phyloP scores from a whole-genome alignment of 176 grass and related monocot species.

The Avena eriantha region DNA sequence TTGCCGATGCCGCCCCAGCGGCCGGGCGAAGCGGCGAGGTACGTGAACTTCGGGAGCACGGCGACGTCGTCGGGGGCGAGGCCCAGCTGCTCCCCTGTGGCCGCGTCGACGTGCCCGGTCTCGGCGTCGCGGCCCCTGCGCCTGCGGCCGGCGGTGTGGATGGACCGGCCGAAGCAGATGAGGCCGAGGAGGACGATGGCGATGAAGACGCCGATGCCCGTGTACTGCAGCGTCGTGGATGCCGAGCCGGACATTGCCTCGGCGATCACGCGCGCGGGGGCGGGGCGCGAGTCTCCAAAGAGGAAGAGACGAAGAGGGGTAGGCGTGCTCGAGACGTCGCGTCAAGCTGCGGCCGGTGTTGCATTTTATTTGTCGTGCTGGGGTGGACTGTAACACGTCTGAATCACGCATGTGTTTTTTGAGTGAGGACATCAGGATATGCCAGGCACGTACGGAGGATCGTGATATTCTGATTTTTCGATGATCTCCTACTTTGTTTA shows the following conservation, averaged over 20 bases:
- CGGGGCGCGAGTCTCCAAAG: background rate
- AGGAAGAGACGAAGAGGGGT: background rate
- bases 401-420: background rate
- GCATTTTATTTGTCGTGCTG: slow-evolving; percentile 21
- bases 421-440: slow-evolving; percentile 14
- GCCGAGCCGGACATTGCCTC: slow-evolving; percentile 33
- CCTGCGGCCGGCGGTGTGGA: background rate
- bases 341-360: background rate
- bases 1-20: background rate
- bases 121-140: background rate
- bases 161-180: slow-evolving; percentile 28
- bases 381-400: background rate
- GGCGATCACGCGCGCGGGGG: background rate
- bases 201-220: slow-evolving; percentile 49
- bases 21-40: slow-evolving; percentile 31
- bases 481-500: background rate
- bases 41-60: slow-evolving; percentile 59
- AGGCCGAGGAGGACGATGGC: slow-evolving; percentile 45
- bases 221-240: slow-evolving; percentile 40
- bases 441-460: slow-evolving; percentile 36
- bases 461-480: background rate
- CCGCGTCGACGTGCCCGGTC: background rate
- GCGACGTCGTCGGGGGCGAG: slow-evolving; percentile 49
- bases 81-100: slow-evolving; percentile 1
- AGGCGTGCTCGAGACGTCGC: background rate